Conservation (phyloP, 1,284 basidiomycete genomes). For the Bjerkandera adusta region DNA sequence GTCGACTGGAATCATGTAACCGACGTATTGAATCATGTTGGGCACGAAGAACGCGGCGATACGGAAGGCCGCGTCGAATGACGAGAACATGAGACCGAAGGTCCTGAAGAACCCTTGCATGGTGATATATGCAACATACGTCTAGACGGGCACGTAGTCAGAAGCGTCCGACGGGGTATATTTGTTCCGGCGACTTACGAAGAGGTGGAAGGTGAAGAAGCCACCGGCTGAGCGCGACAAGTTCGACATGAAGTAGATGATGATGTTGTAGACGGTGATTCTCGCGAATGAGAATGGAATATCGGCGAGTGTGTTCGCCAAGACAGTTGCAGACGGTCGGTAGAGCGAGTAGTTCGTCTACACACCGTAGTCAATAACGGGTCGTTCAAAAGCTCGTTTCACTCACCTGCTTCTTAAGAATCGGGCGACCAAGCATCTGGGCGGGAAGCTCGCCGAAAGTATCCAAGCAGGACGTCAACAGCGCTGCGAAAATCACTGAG, state of each 20-base stretch:
- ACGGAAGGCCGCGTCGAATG: constrained; percentile 65
- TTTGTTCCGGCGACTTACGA: too few relatives aligned
- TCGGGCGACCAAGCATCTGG: constrained; percentile 78
- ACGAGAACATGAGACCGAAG: constrained; percentile 61
- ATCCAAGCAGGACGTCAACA: constrained; percentile 74
- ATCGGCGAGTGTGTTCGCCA: constrained; percentile 77
- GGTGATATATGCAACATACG: constrained; percentile 55
- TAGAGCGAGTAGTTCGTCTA: constrained; percentile 82
- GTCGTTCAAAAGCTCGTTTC: neutral
- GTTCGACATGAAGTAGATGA: constrained; percentile 76
- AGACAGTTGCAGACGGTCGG: constrained; percentile 69
- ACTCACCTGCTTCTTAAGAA: constrained; percentile 56
- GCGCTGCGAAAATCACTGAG: constrained; percentile 74
- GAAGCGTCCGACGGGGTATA: neutral
- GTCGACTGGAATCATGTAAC: constrained; percentile 72
- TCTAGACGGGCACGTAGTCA: constrained; percentile 19
- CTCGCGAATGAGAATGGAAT: constrained; percentile 71
- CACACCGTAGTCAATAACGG: constrained; percentile 25
- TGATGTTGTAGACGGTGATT: constrained; percentile 63
- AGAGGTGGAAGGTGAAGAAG: constrained; percentile 73
- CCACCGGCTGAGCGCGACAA: constrained; percentile 59
- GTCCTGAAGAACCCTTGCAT: constrained; percentile 80
- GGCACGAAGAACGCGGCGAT: constrained; percentile 60
- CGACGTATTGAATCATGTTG: constrained; percentile 64
- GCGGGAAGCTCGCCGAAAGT: constrained; percentile 77